Evolutionary conservation across 495 filamentous ascomycete species (phyloP).

Genomic region (Chaetomium cochliodes): DNA sequence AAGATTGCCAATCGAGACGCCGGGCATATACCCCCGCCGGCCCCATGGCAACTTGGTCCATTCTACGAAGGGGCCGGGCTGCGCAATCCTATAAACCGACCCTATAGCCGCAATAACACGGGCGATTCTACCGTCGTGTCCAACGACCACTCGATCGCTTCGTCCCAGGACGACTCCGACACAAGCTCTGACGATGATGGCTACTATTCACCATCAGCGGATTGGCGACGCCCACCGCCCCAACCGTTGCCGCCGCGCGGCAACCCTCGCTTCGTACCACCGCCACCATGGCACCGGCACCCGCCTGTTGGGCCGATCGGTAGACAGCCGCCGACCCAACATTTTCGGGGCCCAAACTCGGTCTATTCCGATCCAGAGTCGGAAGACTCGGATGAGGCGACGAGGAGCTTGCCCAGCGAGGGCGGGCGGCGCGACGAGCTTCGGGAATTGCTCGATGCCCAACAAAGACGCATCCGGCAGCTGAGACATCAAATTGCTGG

Average conservation of each 20-base stretch:
- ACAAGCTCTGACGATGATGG: neutral
- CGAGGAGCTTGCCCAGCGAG: neutral
- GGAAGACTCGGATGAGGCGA: constrained; percentile 16
- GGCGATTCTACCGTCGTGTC: constrained; percentile 7
- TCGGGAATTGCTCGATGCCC: constrained; percentile 24
- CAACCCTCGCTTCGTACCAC: neutral
- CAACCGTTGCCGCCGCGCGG: constrained; percentile 11
- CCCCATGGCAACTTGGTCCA: neutral
- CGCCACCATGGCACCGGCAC: constrained; percentile 4
- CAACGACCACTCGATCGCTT: neutral
- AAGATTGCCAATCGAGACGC: constrained; percentile 4
- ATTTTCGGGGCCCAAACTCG: neutral
- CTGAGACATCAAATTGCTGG: constrained; percentile 21
- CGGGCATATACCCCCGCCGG: neutral
- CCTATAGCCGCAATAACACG: constrained; percentile 1
- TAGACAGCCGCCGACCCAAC: neutral
- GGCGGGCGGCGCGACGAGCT: constrained; percentile 15
- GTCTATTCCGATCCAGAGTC: constrained; percentile 18
- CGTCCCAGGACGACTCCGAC: constrained; percentile 8
- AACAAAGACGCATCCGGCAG: constrained; percentile 18
- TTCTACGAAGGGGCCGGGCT: neutral
- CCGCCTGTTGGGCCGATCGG: neutral
- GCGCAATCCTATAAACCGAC: neutral
- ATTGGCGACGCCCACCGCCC: neutral
- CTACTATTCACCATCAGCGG: neutral